phyloP scores from a whole-genome alignment of 2,329 filamentous ascomycete species.

The Cladosporium cucumerinum region DNA sequence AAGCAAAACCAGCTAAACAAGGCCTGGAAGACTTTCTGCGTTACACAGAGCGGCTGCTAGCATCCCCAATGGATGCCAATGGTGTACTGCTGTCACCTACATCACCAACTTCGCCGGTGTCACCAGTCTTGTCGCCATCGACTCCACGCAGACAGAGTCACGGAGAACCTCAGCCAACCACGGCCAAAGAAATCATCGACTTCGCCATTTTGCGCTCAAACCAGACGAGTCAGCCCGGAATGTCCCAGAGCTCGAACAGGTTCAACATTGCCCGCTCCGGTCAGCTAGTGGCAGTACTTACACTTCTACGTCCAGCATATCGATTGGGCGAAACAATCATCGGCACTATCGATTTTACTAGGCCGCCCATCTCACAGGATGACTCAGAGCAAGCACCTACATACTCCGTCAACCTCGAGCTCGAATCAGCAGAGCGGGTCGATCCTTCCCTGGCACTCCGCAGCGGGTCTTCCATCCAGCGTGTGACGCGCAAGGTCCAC shows the following conservation, averaged over 20 bases:
- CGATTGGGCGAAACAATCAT: slow-evolving; percentile 83
- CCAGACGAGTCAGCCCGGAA: slow-evolving; percentile 54
- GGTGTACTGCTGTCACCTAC: slow-evolving; percentile 70
- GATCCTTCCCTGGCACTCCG: slow-evolving; percentile 77
- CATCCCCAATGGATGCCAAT: slow-evolving; percentile 53
- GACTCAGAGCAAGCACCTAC: slow-evolving; percentile 57
- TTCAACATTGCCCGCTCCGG: slow-evolving; percentile 94
- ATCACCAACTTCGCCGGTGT: slow-evolving; percentile 39
- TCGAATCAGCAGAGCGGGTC: slow-evolving; percentile 85
- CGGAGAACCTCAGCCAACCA: slow-evolving; percentile 49
- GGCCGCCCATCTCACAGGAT: slow-evolving; percentile 7
- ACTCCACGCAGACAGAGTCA: slow-evolving; percentile 38
- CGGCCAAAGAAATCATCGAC: slow-evolving; percentile 82
- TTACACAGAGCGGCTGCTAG: slow-evolving; percentile 74
- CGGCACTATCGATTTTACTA: slow-evolving; percentile 77
- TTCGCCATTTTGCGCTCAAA: slow-evolving; percentile 78
- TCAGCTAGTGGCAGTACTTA: slow-evolving; percentile 85
- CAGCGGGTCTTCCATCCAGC: slow-evolving; percentile 78
- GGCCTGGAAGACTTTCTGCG: slow-evolving; percentile 64
- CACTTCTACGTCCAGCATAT: slow-evolving; percentile 83
- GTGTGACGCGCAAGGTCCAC: slow-evolving; percentile 80
- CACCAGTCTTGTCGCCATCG: slow-evolving; percentile 53
- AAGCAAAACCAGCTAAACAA: slow-evolving; percentile 32
- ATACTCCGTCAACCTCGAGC: slow-evolving; percentile 77
- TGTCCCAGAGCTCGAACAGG: slow-evolving; percentile 75